Evolutionary conservation across 805 yeast genomes (phyloP).

Genomic region (Spathaspora girioi): DNA sequence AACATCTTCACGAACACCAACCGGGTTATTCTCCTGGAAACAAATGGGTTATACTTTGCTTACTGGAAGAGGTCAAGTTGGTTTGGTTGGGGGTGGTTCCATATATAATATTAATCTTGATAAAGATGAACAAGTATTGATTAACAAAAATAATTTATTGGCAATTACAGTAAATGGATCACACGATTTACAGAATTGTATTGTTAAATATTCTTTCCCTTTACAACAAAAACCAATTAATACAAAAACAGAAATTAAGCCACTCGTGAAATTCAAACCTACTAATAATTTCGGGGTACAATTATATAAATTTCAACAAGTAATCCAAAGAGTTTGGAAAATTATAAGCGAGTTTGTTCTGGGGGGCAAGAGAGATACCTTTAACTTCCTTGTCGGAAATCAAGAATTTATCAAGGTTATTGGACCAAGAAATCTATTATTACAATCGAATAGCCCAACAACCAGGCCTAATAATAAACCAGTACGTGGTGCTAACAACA

Average conservation of each 20-base stretch:
- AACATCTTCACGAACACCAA: slow-evolving; percentile 20
- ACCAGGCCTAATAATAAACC: not conserved
- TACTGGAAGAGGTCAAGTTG: slow-evolving; percentile 56
- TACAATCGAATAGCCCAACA: slow-evolving; percentile 37
- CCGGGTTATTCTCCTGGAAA: slow-evolving; percentile 39
- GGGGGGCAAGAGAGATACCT: not conserved
- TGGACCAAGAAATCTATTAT: slow-evolving; percentile 52
- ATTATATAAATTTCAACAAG: not conserved
- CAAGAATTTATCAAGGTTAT: slow-evolving; percentile 45
- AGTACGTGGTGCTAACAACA: not conserved
- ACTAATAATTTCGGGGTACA: slow-evolving; percentile 10
- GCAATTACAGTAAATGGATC: slow-evolving; percentile 51
- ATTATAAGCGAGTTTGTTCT: slow-evolving; percentile 2
- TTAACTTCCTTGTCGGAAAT: slow-evolving; percentile 24
- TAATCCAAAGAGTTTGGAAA: not conserved
- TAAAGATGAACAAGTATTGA: slow-evolving; percentile 45
- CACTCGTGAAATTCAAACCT: slow-evolving; percentile 1
- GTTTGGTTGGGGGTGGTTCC: slow-evolving; percentile 53
- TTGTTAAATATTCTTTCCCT: slow-evolving; percentile 22
- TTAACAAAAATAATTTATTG: slow-evolving; percentile 44
- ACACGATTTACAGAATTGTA: slow-evolving; percentile 40
- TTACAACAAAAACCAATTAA: not conserved
- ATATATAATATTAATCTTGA: slow-evolving; percentile 45
- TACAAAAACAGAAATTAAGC: not conserved
- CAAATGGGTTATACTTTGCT: slow-evolving; percentile 44